Base-by-base conservation (phyloP, 1,284 basidiomycete genomes). In the Pseudozyma hubeiensis region DNA sequence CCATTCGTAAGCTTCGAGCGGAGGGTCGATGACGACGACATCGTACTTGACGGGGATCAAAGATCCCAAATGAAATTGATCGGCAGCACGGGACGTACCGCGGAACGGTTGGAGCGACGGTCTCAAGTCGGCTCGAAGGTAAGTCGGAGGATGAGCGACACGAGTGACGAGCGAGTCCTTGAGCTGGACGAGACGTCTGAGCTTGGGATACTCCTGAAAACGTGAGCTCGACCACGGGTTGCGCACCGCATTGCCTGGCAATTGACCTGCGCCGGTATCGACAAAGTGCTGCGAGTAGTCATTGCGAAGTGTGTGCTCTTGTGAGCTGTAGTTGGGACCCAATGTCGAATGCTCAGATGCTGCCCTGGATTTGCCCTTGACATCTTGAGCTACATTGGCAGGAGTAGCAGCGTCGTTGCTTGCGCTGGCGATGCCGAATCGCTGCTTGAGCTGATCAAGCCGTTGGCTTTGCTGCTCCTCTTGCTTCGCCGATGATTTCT, bases 271-370 rank as follows among this genome's bases (percentile, higher is more conserved):
- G 0, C 71, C 73, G 4, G 81, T 73, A 73, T 93, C 91, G 44
- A 95, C 93, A 84, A 96, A 98, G 77, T 91, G 87, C 84, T 92
- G 91, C 1, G 92, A 93, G 81, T 97, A 96, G 86, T 98, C 94
- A 83, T 97, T 98, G 54, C 94, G 88, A 48, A 99, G 91, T 0
- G 93, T 96, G 83, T 97, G 93, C 83, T 97, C 96, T 74, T 93
- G 91, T 1, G 92, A 90, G 43, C 79, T 79, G 54, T 65, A 65
- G 45, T 74, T 74, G 14, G 71, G 71, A 1, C 71, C 71, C 24
- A 73, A 47, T 0, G 61, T 45, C 7, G 64, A 58, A 34, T n/a
- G 30, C 35, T 3, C 6, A 7, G 51, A 19, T 4, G 47, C 11
- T 9, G 50, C 50, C 9, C 54, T 67, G 7, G 50, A 37, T 24